Base-by-base conservation (phyloP, 805 yeast species). In the Metschnikowia dekortorum region DNA sequence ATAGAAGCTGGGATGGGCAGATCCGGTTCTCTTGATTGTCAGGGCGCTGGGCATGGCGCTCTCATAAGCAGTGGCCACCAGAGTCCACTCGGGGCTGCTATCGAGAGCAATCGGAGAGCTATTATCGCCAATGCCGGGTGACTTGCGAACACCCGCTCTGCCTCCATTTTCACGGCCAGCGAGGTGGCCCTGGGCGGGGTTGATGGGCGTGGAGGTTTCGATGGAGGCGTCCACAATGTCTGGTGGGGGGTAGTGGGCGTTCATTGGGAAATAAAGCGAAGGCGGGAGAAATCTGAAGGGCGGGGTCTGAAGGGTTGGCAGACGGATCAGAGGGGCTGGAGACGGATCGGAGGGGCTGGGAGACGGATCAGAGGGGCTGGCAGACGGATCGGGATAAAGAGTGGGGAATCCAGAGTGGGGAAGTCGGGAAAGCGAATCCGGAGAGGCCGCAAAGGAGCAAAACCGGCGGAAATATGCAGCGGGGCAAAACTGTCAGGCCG, bases 151-250 rank as follows among this genome's bases (percentile, higher is more conserved):
- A 10, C 13, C 16, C 6, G 16, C 31, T 9, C 13, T 39, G 9
- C 28, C 16, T 39, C 18, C 31, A 39, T n/a, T 11, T n/a, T 28
- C n/a, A 11, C 3, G 22, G 11, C 18, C n/a, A 18, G 47, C 48
- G 16, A 52, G 39, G 8, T 47, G 41, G 10, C 29, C 32, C 11
- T 39, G 39, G 2, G 48, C 8, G 8, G 42, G 43, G 34, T 46
- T 48, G 26, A 57, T 36, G 3, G 66, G 65, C 1, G 66, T 62
- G 29, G 66, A 62, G n/a, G 55, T 54, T 41, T 51, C 34, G 2
- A 39, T 29, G 13, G 26, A 56, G 22, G 58, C 52, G 16, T 56
- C 48, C 31, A 13, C 58, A 22, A 54, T 53, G 22, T 58, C 53
- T 26, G 29, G 18, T 47, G 43, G 60, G 41, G 43, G 43, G 9